Percentiles rank a stretch among this genome's conserved stretches.
phyloP scores from a whole-genome alignment of 208 protist genomes.

The Acanthamoeba healyi region DNA sequence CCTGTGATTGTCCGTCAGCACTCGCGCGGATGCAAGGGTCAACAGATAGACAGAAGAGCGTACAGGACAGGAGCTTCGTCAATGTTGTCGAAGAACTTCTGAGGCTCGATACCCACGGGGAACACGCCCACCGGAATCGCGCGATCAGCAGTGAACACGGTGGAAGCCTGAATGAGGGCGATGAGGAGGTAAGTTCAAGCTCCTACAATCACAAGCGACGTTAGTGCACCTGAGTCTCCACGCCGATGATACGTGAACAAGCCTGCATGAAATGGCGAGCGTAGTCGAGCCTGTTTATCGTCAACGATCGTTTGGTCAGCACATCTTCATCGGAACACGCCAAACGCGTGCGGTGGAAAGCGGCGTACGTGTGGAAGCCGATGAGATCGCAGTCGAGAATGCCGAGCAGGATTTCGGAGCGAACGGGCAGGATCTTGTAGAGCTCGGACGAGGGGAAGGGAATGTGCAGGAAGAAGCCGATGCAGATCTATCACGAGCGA shows the following conservation, averaged over 20 bases:
- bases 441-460: constrained; percentile 90
- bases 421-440: constrained; percentile 88
- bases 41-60: too few relatives aligned
- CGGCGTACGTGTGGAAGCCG: constrained; percentile 87
- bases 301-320: too few relatives aligned
- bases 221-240: constrained; percentile 79
- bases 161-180: too few relatives aligned
- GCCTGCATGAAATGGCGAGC: constrained; percentile 87
- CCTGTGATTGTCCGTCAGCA: too few relatives aligned
- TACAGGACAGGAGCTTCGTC: constrained; percentile 70
- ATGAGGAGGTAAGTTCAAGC: too few relatives aligned
- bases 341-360: background rate
- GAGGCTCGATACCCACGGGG: constrained; percentile 88
- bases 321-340: too few relatives aligned
- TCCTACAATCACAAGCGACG: too few relatives aligned
- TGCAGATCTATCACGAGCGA: constrained; percentile 77
- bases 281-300: constrained; percentile 86
- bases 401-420: constrained; percentile 86
- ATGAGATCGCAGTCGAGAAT: constrained; percentile 88
- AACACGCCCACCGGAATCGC: constrained; percentile 75
- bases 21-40: too few relatives aligned
- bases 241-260: constrained; percentile 83
- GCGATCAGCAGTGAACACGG: constrained; percentile 11
- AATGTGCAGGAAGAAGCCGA: constrained; percentile 93
- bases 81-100: constrained; percentile 82